Percentiles rank a stretch among this genome's conserved stretches.
Evolutionary conservation across 1,284 basidiomycete genomes (phyloP).

Genomic region (Ceratobasidium sp.): DNA sequence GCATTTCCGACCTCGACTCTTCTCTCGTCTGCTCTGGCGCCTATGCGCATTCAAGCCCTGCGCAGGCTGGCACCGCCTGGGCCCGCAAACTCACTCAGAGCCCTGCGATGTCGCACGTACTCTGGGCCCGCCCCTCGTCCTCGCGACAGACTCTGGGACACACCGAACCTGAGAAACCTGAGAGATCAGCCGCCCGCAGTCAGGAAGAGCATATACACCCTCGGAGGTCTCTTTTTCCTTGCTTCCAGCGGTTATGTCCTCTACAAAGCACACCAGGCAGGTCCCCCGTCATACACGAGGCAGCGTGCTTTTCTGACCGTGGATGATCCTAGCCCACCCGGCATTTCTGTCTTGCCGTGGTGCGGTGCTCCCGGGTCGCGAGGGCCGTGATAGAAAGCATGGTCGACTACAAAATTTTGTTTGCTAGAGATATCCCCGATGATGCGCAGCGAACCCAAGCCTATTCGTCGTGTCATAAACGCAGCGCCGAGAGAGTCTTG

Average conservation of each 20-base stretch:
- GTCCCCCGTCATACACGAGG: constrained; percentile 2
- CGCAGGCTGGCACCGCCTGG: constrained; percentile 20
- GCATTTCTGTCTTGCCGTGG: constrained; percentile 53
- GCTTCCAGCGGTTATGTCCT: constrained; percentile 31
- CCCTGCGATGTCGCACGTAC: constrained; percentile 1
- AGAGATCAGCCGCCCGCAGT: constrained; percentile 11
- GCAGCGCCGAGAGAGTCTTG: constrained; percentile 80
- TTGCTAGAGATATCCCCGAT: constrained; percentile 56
- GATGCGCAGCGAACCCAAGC: constrained; percentile 58
- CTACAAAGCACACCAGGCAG: constrained; percentile 28
- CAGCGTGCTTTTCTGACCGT: constrained; percentile 1
- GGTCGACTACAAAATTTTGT: constrained; percentile 85
- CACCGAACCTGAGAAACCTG: background rate
- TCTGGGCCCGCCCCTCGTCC: background rate
- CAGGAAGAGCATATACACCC: constrained; percentile 24
- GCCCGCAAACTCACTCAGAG: background rate
- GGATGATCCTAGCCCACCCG: constrained; percentile 48
- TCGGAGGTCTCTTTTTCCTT: constrained; percentile 29
- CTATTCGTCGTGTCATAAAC: constrained; percentile 78
- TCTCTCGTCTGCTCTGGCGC: constrained; percentile 14
- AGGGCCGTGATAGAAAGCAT: constrained; percentile 58
- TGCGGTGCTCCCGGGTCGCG: constrained; percentile 71
- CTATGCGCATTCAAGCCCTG: constrained; percentile 37
- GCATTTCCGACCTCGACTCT: constrained; percentile 1
- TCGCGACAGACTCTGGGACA: constrained; percentile 24